These are phyloP conservation scores for Tilletia indica DNA, from an alignment of 1,284 basidiomycete species.

Conservation along the genomic window DNA sequence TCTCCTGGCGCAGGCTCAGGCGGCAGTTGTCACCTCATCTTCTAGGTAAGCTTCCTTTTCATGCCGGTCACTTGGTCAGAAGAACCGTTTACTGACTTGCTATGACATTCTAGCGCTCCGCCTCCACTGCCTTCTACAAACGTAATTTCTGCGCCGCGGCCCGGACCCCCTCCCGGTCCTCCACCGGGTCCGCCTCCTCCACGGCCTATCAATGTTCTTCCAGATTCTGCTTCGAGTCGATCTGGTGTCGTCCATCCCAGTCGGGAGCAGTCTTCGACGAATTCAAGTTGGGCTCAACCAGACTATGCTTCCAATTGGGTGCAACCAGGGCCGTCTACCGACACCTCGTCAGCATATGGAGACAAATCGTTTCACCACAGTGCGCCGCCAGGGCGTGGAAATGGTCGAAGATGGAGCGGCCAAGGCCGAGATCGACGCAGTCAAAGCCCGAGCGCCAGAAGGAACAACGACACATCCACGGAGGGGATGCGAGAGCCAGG, in stretches of 20 bases:
- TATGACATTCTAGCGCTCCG: too few species aligned
- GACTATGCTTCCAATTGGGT: background rate
- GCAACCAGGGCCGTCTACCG: background rate
- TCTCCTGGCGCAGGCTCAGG: slow-evolving; percentile 10
- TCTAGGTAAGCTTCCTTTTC: background rate
- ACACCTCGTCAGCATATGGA: background rate
- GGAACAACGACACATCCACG: background rate
- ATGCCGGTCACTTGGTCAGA: background rate
- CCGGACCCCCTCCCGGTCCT: slow-evolving; percentile 4
- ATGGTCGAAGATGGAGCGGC: background rate
- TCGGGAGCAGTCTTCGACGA: background rate
- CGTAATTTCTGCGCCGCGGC: background rate
- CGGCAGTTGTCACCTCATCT: background rate
- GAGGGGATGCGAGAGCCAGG: too few species aligned
- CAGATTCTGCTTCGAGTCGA: background rate
- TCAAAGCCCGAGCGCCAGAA: slow-evolving; percentile 1
- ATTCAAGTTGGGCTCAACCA: background rate
- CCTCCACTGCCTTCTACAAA: too few species aligned
- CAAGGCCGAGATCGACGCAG: background rate
- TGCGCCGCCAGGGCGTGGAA: too few species aligned
- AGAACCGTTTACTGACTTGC: too few species aligned
- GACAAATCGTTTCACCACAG: background rate
- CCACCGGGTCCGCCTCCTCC: background rate
- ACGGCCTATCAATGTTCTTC: background rate
- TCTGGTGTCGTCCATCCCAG: too few species aligned